A percentile compares a stretch with the other conserved stretches of the same genome.
phyloP scores from a whole-genome alignment of 495 filamentous ascomycete genomes.

The Penicillium antarcticum region DNA sequence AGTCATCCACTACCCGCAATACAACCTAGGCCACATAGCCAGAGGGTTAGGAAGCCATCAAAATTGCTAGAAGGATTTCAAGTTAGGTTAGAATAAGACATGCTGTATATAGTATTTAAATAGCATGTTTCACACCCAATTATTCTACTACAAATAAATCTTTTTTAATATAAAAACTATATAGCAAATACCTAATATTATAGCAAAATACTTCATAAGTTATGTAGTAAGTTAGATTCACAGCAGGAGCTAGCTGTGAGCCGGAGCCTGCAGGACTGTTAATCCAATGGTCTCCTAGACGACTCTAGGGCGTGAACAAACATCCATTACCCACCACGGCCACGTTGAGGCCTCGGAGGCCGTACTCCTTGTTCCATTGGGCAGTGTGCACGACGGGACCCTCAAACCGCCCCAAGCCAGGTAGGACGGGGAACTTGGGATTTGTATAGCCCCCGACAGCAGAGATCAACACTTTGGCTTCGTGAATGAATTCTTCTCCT shows the following conservation, averaged over 20 bases:
- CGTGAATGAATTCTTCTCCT: slow-evolving; percentile 11
- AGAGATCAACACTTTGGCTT: slow-evolving; percentile 43
- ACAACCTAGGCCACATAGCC: no score
- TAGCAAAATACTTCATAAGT: no score
- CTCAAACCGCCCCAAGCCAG: slow-evolving; percentile 43
- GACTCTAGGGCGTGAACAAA: slow-evolving; percentile 3
- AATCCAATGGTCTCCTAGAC: neutral
- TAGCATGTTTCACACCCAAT: no score
- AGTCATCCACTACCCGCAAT: no score
- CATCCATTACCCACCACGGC: slow-evolving; percentile 51
- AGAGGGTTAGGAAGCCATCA: no score
- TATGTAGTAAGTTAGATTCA: no score
- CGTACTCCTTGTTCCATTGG: slow-evolving; percentile 51
- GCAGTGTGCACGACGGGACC: slow-evolving; percentile 56
- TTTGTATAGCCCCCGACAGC: slow-evolving; percentile 28
- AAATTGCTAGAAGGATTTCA: no score
- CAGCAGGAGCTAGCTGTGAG: slow-evolving; percentile 4
- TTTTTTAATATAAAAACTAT: no score
- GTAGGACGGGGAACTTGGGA: slow-evolving; percentile 43
- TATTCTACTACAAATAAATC: no score
- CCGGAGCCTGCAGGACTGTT: slow-evolving; percentile 1
- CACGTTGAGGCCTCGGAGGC: slow-evolving; percentile 51
- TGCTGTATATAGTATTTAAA: no score
- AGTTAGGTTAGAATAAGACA: no score
- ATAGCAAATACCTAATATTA: no score